Conservation (phyloP, 2,329 filamentous ascomycete species). For the Hymenoscyphus linearis region DNA sequence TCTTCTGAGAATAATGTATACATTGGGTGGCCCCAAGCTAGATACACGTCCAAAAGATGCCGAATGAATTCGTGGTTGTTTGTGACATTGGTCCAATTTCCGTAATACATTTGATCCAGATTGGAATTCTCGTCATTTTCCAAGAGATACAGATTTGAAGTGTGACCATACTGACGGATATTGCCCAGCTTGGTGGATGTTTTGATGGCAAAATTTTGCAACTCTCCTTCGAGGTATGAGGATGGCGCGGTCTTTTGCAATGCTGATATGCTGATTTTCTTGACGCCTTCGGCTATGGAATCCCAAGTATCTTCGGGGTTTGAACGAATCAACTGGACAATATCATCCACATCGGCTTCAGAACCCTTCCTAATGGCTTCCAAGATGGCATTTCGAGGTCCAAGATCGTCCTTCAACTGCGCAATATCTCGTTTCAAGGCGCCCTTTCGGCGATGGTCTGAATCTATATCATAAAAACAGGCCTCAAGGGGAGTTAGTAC, state of each 20-base stretch:
- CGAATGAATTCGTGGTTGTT: conserved; percentile 51
- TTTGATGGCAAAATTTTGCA: conserved; percentile 11
- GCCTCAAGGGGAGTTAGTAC: too few relatives aligned
- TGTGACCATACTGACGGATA: conserved; percentile 20
- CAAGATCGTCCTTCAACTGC: conserved; percentile 9
- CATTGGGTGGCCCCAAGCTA: conserved; percentile 70
- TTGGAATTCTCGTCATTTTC: conserved; percentile 1
- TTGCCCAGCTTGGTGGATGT: conserved; percentile 10
- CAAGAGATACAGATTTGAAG: conserved; percentile 13
- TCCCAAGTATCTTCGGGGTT: conserved; percentile 16
- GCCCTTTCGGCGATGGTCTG: conserved; percentile 41
- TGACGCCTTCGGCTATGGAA: conserved; percentile 12
- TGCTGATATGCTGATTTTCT: conserved; percentile 8
- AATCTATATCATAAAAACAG: conserved; percentile 45
- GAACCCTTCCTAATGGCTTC: conserved; percentile 39
- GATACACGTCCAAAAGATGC: conserved; percentile 60
- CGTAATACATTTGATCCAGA: conserved; percentile 6
- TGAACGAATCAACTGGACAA: conserved; percentile 16
- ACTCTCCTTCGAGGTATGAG: conserved; percentile 10
- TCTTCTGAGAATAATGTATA: conserved; percentile 60
- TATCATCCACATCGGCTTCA: conserved; percentile 37
- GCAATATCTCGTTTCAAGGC: conserved; percentile 36
- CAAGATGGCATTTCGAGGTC: conserved; percentile 24
- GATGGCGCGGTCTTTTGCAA: conserved; percentile 3
- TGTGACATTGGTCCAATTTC: conserved; percentile 56